These are phyloP conservation scores for Auriscalpium microsporum DNA, from an alignment of 768 basidiomycete species.

Conservation along the genomic window DNA sequence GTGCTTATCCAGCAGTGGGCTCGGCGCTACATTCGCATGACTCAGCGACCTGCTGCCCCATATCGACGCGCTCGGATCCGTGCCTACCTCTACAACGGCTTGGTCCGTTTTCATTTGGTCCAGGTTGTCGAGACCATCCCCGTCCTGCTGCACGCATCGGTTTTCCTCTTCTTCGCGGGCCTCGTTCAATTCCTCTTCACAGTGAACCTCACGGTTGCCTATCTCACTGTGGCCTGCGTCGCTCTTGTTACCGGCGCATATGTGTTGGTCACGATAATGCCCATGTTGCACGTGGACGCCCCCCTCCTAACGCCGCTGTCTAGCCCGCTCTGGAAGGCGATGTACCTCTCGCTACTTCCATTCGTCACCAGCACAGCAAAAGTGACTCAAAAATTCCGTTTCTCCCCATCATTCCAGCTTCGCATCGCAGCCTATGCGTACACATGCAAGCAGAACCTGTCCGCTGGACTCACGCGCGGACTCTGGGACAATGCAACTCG, in stretches of 20 bases:
- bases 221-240: neutral
- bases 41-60: constrained; percentile 5
- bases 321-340: neutral
- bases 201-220: constrained; percentile 6
- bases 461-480: neutral
- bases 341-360: neutral
- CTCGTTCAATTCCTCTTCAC: constrained; percentile 8
- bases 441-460: neutral
- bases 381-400: neutral
- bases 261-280: constrained; percentile 5
- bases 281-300: constrained; percentile 1
- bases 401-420: neutral
- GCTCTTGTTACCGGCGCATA: neutral
- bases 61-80: constrained; percentile 10
- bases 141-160: constrained; percentile 9
- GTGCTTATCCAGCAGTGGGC: constrained; percentile 9
- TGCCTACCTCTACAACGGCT: constrained; percentile 5
- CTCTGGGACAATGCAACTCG: neutral
- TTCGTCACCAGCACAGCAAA: neutral
- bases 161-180: constrained; percentile 10
- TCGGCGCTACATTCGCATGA: constrained; percentile 4
- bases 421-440: too few relatives aligned
- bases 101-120: constrained; percentile 5
- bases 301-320: constrained; percentile 12
- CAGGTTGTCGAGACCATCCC: constrained; percentile 11